Base-by-base conservation (phyloP, 768 basidiomycete species). In the Chiua virens region DNA sequence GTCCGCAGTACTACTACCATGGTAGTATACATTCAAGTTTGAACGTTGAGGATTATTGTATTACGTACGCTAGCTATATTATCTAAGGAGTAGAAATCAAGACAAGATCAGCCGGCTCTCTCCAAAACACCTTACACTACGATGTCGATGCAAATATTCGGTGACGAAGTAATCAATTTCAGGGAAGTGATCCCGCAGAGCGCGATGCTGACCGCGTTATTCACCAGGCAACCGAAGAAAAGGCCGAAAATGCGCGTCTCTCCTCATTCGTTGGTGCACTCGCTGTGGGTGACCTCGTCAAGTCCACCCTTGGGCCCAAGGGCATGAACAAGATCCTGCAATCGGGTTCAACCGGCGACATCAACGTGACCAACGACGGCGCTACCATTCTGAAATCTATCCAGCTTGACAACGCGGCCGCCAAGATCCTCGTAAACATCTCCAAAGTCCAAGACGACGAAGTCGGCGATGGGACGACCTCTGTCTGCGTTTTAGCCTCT, bases 301-400 rank as follows among this genome's bases (percentile, higher is more conserved):
- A 98, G 74, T 96, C 94, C 1, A 99, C 97, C 8, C 81, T 99
- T 3, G 97, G 97, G 9, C 97, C 97, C 21, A 98, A 99, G 72
- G 97, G 97, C 49, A 99, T 98, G 96, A 98, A 98, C 85, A 98
- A 98, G 77, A 98, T 99, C 56, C 83, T 99, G 15, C 96, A 95
- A 71, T 95, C 92, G 2, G 84, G 72, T 2, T 91, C 93, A 6
- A 83, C 87, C 0, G 92, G 93, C 6, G 90, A 94, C 25, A 90
- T 99, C 63, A 97, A 86, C 57, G 96, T 99, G 43, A 99, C 97
- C 11, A 99, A 99, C 71, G 97, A 99, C 69, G 97, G 97, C 5
- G 97, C 97, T 4, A 98, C 97, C 42, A 99, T 98, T 63, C 82
- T 99, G 51, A 98, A 98, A 70, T 86, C 91, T 42, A 98, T 99